These are phyloP conservation scores for Ascochyta rabiei DNA, from an alignment of 2,329 filamentous ascomycete genomes.

Conservation along the genomic window DNA sequence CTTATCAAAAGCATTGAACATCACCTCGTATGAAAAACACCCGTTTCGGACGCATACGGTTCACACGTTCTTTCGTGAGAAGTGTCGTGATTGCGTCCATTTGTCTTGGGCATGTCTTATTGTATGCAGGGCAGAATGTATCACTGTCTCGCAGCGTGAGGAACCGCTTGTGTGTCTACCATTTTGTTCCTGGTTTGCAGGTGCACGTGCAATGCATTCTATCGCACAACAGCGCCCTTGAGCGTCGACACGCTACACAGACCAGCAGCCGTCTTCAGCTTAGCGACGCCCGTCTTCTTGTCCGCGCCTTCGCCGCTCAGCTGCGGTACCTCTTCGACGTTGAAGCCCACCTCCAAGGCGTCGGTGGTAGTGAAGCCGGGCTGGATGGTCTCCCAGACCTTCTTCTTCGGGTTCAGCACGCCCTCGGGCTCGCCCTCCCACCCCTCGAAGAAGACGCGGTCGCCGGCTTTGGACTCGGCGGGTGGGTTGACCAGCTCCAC, in stretches of 20 bases:
- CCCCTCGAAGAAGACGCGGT: conserved; percentile 90
- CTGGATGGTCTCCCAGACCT: conserved; percentile 97
- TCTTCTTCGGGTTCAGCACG: conserved; percentile 98
- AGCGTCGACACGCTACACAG: conserved; percentile 83
- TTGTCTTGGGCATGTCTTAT: background rate
- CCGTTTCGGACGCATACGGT: background rate
- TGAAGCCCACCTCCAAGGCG: conserved; percentile 81
- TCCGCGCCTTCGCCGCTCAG: conserved; percentile 71
- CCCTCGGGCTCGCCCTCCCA: conserved; percentile 93
- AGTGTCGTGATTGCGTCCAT: background rate
- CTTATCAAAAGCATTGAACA: conserved; percentile 6
- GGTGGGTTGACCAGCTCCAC: conserved; percentile 92
- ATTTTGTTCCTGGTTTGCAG: background rate
- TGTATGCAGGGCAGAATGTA: background rate
- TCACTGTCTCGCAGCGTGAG: background rate
- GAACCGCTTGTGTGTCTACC: background rate
- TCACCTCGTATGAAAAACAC: background rate
- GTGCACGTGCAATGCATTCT: conserved; percentile 35
- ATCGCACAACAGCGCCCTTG: conserved; percentile 82
- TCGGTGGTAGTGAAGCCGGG: conserved; percentile 93
- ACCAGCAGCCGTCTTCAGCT: conserved; percentile 78
- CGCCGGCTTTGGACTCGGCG: conserved; percentile 76
- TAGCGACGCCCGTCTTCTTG: conserved; percentile 61
- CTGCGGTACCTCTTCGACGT: conserved; percentile 77
- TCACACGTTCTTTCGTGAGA: no score